A percentile compares a stretch with the other conserved stretches of the same genome.
Evolutionary conservation across 2,329 filamentous ascomycete species (phyloP).

Genomic region (Cyphellophora attinorum): DNA sequence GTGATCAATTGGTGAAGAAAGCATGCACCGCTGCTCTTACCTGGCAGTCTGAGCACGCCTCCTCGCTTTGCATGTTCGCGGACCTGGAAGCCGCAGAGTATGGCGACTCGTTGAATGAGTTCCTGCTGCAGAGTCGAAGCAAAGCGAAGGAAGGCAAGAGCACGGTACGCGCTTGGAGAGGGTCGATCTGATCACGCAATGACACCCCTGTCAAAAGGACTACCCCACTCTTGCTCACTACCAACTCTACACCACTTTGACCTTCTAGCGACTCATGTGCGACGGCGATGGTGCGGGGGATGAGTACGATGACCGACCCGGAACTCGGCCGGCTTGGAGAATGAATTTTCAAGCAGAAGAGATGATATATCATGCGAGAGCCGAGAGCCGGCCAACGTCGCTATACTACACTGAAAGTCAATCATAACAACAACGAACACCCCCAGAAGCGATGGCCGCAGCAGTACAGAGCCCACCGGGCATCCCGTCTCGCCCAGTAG

Average conservation of each 20-base stretch:
- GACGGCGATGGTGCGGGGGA: neutral
- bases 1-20: neutral
- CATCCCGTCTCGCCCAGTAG: neutral
- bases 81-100: neutral
- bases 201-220: no score
- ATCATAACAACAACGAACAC: neutral
- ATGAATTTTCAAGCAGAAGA: neutral
- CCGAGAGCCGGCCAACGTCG: neutral
- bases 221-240: no score
- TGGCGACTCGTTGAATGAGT: neutral
- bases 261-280: no score
- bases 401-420: neutral
- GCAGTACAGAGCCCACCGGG: neutral
- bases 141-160: no score
- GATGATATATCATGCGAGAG: neutral
- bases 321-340: neutral
- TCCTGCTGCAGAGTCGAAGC: no score
- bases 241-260: no score
- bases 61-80: neutral
- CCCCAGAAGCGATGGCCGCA: no score
- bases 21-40: neutral
- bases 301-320: neutral
- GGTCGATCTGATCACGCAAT: no score
- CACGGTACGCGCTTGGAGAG: no score
- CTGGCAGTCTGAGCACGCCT: neutral